phyloP scores from a whole-genome alignment of 495 filamentous ascomycete genomes.

The Tuber borchii region DNA sequence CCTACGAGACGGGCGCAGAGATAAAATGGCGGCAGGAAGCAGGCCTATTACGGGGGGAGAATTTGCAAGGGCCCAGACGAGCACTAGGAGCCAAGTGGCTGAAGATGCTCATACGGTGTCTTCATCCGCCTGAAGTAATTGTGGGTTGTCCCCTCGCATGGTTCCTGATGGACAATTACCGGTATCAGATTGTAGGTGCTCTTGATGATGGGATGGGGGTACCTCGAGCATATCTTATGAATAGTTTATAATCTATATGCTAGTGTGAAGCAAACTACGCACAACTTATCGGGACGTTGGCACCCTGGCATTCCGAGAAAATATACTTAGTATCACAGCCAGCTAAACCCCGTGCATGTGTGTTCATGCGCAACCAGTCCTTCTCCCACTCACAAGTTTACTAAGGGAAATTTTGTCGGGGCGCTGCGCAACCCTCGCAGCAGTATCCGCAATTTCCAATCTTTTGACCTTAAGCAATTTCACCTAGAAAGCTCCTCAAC shows the following conservation, averaged over 20 bases:
- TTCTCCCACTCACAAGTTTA: neutral
- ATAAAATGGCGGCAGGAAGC: constrained; percentile 5
- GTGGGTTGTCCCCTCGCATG: neutral
- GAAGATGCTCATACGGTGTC: neutral
- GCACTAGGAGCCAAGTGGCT: too few species aligned
- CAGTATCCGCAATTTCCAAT: too few species aligned
- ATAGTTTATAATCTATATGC: neutral
- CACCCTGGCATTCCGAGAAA: neutral
- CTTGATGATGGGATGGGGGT: neutral
- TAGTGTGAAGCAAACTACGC: neutral
- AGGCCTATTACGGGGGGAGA: constrained; percentile 2
- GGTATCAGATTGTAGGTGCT: neutral
- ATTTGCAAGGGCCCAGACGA: neutral
- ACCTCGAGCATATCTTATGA: neutral
- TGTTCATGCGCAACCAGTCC: neutral
- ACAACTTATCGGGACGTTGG: neutral
- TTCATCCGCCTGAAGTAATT: neutral
- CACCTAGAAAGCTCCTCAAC: too few species aligned
- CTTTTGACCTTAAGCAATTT: too few species aligned
- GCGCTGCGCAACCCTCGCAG: too few species aligned
- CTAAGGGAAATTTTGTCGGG: too few species aligned
- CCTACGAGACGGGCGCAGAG: neutral
- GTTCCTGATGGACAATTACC: neutral
- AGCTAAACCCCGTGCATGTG: neutral
- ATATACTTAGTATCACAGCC: neutral